These are phyloP conservation scores for Alnus glutinosa DNA, from an alignment of 306 rosid species.

Conservation along the genomic window DNA sequence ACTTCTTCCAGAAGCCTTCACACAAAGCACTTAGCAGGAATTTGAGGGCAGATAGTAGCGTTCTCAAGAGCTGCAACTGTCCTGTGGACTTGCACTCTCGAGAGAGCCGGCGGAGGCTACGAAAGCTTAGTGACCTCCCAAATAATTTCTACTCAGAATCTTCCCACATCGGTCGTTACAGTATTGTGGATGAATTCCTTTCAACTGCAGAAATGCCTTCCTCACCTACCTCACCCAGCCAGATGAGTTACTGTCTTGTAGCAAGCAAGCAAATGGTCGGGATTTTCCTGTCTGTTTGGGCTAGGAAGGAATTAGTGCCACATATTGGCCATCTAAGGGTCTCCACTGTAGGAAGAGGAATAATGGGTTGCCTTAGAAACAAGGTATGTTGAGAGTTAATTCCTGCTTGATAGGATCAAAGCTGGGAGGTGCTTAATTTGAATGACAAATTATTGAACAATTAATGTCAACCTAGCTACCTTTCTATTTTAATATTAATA, in stretches of 20 bases:
- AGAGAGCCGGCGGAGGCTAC: slow-evolving; percentile 44
- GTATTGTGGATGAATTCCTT: slow-evolving; percentile 45
- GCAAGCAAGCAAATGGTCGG: slow-evolving; percentile 96
- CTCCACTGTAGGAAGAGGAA: slow-evolving; percentile 84
- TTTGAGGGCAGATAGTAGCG: slow-evolving; percentile 60
- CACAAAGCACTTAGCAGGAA: slow-evolving; percentile 62
- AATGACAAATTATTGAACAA: not conserved
- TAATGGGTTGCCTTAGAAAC: slow-evolving; percentile 89
- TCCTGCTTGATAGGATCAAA: too few species aligned
- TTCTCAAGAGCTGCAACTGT: slow-evolving; percentile 81
- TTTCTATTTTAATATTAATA: not conserved
- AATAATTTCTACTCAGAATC: slow-evolving; percentile 31
- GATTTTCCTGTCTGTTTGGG: slow-evolving; percentile 81
- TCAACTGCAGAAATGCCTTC: slow-evolving; percentile 57
- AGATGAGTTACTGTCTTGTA: slow-evolving; percentile 53
- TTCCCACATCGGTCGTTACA: slow-evolving; percentile 15
- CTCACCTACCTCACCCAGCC: slow-evolving; percentile 2
- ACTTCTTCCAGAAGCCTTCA: slow-evolving; percentile 78
- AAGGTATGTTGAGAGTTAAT: slow-evolving; percentile 51
- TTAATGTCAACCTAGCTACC: too few species aligned
- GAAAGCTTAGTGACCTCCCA: slow-evolving; percentile 50
- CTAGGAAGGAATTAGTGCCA: slow-evolving; percentile 67
- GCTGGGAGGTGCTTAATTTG: not conserved
- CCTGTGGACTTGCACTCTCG: slow-evolving; percentile 47
- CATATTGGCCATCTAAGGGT: slow-evolving; percentile 87